Percentiles rank a stretch among this genome's conserved stretches.
These are phyloP conservation scores for Phyllosticta capitalensis DNA, from an alignment of 2,329 filamentous ascomycete species.

Conservation along the genomic window DNA sequence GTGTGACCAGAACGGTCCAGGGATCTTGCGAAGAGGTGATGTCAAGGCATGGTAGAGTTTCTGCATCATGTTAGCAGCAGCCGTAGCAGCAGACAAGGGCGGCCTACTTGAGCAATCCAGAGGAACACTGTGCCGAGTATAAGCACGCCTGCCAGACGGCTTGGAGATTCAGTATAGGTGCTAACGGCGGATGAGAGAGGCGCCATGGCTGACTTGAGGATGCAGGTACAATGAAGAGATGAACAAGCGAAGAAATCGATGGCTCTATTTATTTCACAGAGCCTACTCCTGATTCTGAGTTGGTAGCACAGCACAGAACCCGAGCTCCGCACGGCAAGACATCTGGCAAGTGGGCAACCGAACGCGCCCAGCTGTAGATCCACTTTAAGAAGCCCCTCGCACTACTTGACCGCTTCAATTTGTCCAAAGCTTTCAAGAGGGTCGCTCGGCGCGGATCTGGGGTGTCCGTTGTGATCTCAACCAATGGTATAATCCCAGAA, in stretches of 20 bases:
- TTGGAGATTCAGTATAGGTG: not conserved
- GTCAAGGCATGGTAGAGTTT: slow-evolving; percentile 14
- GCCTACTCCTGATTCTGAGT: no score
- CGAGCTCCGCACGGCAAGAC: no score
- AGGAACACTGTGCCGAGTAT: not conserved
- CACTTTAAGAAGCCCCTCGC: not conserved
- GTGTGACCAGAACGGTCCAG: slow-evolving; percentile 24
- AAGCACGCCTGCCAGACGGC: not conserved
- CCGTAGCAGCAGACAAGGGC: not conserved
- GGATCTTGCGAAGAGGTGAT: slow-evolving; percentile 20
- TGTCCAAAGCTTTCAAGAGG: not conserved
- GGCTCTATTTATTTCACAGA: no score
- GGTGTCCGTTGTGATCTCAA: not conserved
- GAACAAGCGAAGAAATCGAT: no score
- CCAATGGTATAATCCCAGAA: not conserved
- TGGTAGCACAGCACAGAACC: no score
- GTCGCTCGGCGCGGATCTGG: not conserved
- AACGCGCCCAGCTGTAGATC: not conserved
- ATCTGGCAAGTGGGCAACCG: not conserved
- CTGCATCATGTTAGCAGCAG: not conserved
- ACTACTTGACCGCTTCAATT: not conserved
- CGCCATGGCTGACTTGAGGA: not conserved
- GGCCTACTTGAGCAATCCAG: not conserved
- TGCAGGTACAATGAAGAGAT: no score
- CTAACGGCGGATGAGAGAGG: not conserved